phyloP scores from a whole-genome alignment of 306 rosid genomes.

The Comarum palustre region DNA sequence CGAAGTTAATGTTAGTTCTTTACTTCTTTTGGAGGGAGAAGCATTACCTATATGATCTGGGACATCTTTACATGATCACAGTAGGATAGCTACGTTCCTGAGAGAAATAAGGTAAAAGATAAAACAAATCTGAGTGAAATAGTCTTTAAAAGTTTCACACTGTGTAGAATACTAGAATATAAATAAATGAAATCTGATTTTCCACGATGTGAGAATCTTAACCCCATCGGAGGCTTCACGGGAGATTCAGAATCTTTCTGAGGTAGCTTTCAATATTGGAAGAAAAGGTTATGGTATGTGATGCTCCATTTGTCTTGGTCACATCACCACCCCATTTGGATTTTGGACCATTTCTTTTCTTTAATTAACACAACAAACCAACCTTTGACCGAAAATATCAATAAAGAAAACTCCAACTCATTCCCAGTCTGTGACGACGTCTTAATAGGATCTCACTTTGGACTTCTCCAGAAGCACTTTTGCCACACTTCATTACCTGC shows the following conservation, averaged over 20 bases:
- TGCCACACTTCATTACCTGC: background rate
- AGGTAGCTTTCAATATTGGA: background rate
- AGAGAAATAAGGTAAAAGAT: background rate
- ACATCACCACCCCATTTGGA: background rate
- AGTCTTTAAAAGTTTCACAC: background rate
- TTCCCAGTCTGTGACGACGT: background rate
- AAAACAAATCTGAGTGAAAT: background rate
- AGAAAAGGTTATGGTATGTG: background rate
- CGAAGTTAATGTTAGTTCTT: no score
- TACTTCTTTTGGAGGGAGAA: no score
- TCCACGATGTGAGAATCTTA: conserved; percentile 1
- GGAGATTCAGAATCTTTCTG: conserved; percentile 23
- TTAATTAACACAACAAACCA: background rate
- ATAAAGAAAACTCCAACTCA: background rate
- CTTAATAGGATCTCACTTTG: background rate
- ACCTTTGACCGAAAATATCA: no score
- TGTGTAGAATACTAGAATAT: background rate
- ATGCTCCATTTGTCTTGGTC: conserved; percentile 16
- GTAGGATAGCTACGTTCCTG: background rate
- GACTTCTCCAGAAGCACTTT: conserved; percentile 4
- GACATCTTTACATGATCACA: background rate
- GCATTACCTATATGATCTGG: conserved; percentile 28
- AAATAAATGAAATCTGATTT: background rate
- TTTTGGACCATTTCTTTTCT: background rate
- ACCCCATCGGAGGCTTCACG: conserved; percentile 9